Evolutionary conservation across 805 yeast species (phyloP), one percentile per base, ranked within the genome.

Genomic region (Ogataea paradorogensis): DNA sequence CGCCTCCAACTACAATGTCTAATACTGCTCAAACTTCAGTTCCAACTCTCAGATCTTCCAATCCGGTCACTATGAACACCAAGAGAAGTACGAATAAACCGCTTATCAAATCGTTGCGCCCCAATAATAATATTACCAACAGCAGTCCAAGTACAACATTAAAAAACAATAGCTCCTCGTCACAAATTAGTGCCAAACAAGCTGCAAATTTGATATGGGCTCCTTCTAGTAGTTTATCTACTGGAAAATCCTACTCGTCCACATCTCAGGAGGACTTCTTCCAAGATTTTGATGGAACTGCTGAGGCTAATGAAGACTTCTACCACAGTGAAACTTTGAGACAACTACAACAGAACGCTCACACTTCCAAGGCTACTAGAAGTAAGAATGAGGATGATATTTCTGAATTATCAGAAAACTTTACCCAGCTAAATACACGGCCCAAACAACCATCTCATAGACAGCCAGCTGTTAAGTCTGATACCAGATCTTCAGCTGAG

Each of bases 151-250:
- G 29, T 33, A 22, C 25, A 20, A 21, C 33, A 8, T 14, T 27
- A 15, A 28, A 16, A 4, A 38, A 35, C 38, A 20, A 40, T 16
- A 24, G 35, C 32, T 22, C 41, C 20, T 13, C 43, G 9, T 32
- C 46, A 14, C 48, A 38, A 33, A 43, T 34, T 33, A 51, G 47
- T 13, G 69, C 69, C 6, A 59, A 56, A 33, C 57, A 57, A 24
- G 69, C 69, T 3, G 69, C 69, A 0, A 60, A 60, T 29, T 43
- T 63, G 5, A 62, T 63, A 8, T 65, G 68, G 68, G 55, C 68
- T 5, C 68, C 68, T 7, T 58, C 63, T 2, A 51, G 52, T 15
- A 58, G 66, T 18, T 36, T 63, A 6, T 43, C 53, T 10, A 47
- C 48, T 13, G 38, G 45, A 15, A 56, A 51, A 33, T 55, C 62